Evolutionary conservation across 345 rosid genomes (phyloP).

Genomic region (Gynandropsis gynandra): DNA sequence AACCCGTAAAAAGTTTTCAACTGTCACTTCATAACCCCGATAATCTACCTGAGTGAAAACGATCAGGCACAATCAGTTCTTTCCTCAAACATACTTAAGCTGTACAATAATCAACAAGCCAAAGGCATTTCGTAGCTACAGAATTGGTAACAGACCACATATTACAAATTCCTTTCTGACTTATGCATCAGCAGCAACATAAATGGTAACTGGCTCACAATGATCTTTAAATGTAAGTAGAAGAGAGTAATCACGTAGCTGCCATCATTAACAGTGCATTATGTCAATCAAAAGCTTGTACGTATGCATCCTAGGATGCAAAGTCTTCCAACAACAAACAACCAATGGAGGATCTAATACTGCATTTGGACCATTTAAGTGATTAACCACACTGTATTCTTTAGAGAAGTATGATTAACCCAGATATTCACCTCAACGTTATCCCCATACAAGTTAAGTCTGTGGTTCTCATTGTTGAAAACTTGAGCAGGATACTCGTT

Average conservation of each 20-base stretch:
- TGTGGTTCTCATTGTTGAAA: slow-evolving; percentile 91
- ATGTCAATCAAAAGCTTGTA: neutral
- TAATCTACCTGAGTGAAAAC: slow-evolving; percentile 74
- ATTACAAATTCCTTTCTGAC: too few relatives aligned
- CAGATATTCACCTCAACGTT: slow-evolving; percentile 72
- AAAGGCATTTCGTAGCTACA: neutral
- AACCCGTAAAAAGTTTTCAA: slow-evolving; percentile 83
- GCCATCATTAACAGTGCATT: neutral
- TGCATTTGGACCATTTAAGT: neutral
- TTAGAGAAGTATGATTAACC: slow-evolving; percentile 1
- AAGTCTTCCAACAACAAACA: neutral
- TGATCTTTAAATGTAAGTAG: neutral
- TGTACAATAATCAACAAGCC: neutral
- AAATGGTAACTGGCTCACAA: neutral
- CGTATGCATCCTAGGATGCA: neutral
- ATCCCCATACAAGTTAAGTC: slow-evolving; percentile 93
- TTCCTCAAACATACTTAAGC: neutral
- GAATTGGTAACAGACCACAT: neutral
- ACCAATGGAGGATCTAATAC: neutral
- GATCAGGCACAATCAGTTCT: slow-evolving; percentile 27
- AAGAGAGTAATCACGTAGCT: neutral
- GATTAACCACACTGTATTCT: neutral
- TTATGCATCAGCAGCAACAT: too few relatives aligned
- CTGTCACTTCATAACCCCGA: slow-evolving; percentile 96
- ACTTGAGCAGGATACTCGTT: slow-evolving; percentile 96